Conservation (phyloP, 257 asterid genomes). For the Solanum etuberosum region DNA sequence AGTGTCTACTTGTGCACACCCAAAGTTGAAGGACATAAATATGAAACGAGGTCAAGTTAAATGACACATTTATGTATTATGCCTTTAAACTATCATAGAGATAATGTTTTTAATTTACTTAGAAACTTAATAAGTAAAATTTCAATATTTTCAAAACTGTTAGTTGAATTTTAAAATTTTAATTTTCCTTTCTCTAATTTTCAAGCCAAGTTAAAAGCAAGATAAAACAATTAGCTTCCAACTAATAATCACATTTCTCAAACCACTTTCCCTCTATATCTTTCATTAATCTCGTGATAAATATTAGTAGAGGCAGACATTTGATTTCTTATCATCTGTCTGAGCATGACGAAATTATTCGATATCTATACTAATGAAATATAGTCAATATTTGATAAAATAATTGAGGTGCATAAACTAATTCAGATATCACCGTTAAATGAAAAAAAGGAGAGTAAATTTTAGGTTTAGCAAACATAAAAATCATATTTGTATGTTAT, state of each 20-base stretch:
- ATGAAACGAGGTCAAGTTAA: too few species aligned
- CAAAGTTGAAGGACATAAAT: too few species aligned
- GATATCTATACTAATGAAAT: background rate
- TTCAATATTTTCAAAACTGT: background rate
- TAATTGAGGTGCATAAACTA: background rate
- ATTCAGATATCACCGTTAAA: background rate
- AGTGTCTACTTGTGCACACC: too few species aligned
- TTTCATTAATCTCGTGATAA: background rate
- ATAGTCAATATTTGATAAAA: rapidly evolving
- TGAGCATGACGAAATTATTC: background rate
- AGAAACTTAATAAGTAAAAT: background rate
- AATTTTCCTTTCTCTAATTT: background rate
- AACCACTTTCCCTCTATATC: background rate
- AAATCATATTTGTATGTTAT: too few species aligned
- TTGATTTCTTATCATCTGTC: background rate
- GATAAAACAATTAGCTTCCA: background rate
- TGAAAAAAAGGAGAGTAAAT: too few species aligned
- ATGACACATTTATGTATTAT: too few species aligned
- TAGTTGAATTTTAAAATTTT: too few species aligned
- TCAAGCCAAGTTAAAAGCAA: background rate
- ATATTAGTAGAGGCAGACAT: background rate
- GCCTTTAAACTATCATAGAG: too few species aligned
- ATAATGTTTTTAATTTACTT: too few species aligned
- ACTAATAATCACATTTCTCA: background rate
- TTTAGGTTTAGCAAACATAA: too few species aligned